phyloP scores from a whole-genome alignment of 129 eudicot genomes.

The Chrysanthemum seticuspe region DNA sequence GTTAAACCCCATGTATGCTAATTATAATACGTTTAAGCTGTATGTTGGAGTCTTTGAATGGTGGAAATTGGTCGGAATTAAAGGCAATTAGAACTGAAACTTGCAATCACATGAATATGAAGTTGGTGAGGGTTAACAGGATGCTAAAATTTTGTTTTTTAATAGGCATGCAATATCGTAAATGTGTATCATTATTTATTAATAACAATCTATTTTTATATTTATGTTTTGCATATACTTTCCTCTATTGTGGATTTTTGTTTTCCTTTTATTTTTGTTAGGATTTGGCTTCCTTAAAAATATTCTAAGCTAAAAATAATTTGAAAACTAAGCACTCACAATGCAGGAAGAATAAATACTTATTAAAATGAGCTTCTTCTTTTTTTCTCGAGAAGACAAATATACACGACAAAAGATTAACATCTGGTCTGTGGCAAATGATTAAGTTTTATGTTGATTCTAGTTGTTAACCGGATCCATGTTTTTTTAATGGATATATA shows the following conservation, averaged over 20 bases:
- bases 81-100: constrained; percentile 10
- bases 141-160: constrained; percentile 20
- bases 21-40: not conserved
- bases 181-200: not conserved
- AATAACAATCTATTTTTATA: not conserved
- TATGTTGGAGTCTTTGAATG: not conserved
- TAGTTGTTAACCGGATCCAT: too few species aligned
- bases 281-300: constrained; percentile 17
- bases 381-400: constrained; percentile 11
- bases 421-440: not conserved
- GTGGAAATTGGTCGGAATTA: constrained; percentile 19
- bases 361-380: not conserved
- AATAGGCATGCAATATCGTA: constrained; percentile 29
- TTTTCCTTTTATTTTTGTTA: constrained; percentile 1
- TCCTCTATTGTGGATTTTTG: not conserved
- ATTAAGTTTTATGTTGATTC: not conserved
- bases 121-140: constrained; percentile 15
- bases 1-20: too few species aligned
- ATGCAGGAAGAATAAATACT: constrained; percentile 12
- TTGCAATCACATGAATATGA: constrained; percentile 9
- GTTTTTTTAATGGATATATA: too few species aligned
- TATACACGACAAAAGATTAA: not conserved
- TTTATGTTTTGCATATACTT: not conserved
- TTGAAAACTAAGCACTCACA: constrained; percentile 28
- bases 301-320: not conserved